Percentiles rank a stretch among this genome's conserved stretches.
phyloP scores from a whole-genome alignment of 352 stramenopile genomes.

The Blastocystis sp. region DNA sequence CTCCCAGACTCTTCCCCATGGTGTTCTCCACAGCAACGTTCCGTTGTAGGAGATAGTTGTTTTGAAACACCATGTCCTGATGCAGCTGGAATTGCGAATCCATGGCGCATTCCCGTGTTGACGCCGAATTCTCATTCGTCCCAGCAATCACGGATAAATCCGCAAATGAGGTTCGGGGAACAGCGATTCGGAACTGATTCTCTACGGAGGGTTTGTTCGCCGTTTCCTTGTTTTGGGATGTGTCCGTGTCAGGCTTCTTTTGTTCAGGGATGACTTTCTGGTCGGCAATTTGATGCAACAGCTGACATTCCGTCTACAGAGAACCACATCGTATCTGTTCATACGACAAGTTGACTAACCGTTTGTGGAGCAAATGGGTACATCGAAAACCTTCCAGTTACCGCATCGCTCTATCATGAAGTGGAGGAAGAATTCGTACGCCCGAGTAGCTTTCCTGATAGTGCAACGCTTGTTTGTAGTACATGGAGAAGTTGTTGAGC shows the following conservation, averaged over 20 bases:
- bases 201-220: neutral
- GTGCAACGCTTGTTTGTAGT: constrained; percentile 48
- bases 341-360: constrained; percentile 32
- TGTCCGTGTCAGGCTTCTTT: neutral
- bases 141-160: neutral
- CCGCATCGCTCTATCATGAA: constrained; percentile 26
- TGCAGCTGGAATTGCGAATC: constrained; percentile 64
- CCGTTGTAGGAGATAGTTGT: constrained; percentile 55
- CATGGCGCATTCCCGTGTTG: constrained; percentile 28
- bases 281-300: neutral
- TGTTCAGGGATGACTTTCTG: neutral
- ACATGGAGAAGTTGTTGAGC: constrained; percentile 31
- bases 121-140: neutral
- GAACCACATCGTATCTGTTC: neutral
- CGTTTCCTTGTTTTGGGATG: neutral
- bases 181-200: neutral
- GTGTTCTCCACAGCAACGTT: neutral
- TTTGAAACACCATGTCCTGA: constrained; percentile 63
- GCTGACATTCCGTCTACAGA: neutral
- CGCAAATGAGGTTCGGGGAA: neutral
- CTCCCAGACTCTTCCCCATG: neutral
- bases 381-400: constrained; percentile 50
- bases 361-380: constrained; percentile 63
- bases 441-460: constrained; percentile 62
- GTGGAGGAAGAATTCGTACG: neutral